Evolutionary conservation across 192 early-diverging fungal genomes (phyloP).

Genomic region (Podila epicladia): DNA sequence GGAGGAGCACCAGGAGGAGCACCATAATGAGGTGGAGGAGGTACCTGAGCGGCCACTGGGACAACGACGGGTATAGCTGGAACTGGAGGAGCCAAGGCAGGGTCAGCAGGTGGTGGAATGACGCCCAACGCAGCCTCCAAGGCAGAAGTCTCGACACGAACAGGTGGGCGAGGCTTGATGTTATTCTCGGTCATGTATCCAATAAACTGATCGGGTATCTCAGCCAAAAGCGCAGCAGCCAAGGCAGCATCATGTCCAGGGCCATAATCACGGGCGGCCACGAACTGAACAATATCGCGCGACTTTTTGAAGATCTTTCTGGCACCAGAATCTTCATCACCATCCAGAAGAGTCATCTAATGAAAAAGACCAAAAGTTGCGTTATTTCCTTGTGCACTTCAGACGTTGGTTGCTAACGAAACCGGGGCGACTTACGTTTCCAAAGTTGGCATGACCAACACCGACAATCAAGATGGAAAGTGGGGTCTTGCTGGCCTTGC

Average conservation of each 20-base stretch:
- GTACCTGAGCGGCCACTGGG: neutral
- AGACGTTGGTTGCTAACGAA: neutral
- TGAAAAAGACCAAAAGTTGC: neutral
- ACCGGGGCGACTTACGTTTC: constrained; percentile 8
- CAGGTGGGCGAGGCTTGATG: constrained; percentile 36
- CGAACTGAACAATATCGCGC: constrained; percentile 69
- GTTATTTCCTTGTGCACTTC: neutral
- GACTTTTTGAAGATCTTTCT: constrained; percentile 15
- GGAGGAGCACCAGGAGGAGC: neutral
- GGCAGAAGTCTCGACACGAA: constrained; percentile 9
- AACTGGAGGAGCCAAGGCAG: neutral
- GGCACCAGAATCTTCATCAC: constrained; percentile 37
- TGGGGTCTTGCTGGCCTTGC: constrained; percentile 51
- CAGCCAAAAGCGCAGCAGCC: constrained; percentile 57
- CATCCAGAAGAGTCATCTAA: constrained; percentile 60
- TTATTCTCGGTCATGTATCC: constrained; percentile 52
- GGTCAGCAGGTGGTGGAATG: neutral
- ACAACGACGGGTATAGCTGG: neutral
- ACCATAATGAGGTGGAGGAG: neutral
- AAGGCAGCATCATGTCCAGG: constrained; percentile 37
- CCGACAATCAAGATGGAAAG: constrained; percentile 68
- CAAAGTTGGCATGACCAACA: constrained; percentile 61
- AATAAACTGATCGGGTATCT: constrained; percentile 66
- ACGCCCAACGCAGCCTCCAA: neutral
- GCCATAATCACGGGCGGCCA: constrained; percentile 53